Evolutionary conservation across 192 early-diverging fungal genomes (phyloP).

Genomic region (Dissophora globulifera): DNA sequence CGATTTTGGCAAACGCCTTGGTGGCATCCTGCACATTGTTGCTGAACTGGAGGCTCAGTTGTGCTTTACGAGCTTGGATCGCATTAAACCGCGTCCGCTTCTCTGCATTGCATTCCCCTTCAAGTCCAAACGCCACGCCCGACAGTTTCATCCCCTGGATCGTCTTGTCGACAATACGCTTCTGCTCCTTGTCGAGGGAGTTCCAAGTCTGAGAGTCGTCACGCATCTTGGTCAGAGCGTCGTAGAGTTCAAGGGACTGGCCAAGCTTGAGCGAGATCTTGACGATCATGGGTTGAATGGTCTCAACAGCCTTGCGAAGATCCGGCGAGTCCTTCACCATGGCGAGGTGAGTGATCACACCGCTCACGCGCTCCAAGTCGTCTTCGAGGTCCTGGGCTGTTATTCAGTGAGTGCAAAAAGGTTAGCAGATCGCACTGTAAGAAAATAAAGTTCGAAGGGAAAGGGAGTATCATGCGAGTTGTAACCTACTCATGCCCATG

Average conservation of each 20-base stretch:
- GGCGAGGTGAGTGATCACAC: conserved; percentile 62
- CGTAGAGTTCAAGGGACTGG: conserved; percentile 64
- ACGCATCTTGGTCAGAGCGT: conserved; percentile 59
- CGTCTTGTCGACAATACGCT: conserved; percentile 61
- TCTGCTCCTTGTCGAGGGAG: conserved; percentile 55
- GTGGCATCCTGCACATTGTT: conserved; percentile 69
- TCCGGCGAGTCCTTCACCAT: conserved; percentile 65
- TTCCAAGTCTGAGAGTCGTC: conserved; percentile 41
- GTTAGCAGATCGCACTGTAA: too few species aligned
- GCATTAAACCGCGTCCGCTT: conserved; percentile 64
- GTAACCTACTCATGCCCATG: conserved; percentile 58
- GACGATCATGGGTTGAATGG: conserved; percentile 62
- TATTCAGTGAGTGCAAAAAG: too few species aligned
- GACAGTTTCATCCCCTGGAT: conserved; percentile 62
- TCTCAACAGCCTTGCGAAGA: conserved; percentile 58
- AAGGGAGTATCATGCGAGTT: neutral
- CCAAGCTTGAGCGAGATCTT: conserved; percentile 62
- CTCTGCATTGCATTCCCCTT: conserved; percentile 57
- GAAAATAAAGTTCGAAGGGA: too few species aligned
- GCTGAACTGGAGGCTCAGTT: conserved; percentile 59
- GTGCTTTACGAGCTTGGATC: conserved; percentile 59
- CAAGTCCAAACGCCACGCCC: conserved; percentile 44
- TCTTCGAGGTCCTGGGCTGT: conserved; percentile 61
- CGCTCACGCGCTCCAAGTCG: conserved; percentile 58
- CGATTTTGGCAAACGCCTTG: conserved; percentile 59